phyloP scores from a whole-genome alignment of 192 early-diverging fungal genomes.

The Coemansia sp. region DNA sequence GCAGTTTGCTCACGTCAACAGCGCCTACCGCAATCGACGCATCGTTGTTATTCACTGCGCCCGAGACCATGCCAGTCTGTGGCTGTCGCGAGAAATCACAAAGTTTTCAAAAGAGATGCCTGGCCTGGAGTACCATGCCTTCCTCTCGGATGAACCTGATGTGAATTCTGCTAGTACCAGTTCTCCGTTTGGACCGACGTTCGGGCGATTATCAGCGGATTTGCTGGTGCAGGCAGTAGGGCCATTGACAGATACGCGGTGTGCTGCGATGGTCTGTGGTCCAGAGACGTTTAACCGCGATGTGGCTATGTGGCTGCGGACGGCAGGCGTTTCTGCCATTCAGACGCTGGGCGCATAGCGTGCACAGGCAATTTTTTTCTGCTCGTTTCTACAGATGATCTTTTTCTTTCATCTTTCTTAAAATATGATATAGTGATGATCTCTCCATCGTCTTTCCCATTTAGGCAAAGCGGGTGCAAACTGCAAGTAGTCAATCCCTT shows the following conservation, averaged over 20 bases:
- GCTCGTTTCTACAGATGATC: background rate
- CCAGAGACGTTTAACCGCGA: constrained; percentile 37
- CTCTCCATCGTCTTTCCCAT: background rate
- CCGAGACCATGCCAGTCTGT: constrained; percentile 10
- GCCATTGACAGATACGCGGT: background rate
- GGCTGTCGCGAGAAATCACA: constrained; percentile 11
- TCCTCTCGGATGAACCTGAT: constrained; percentile 12
- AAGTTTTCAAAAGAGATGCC: constrained; percentile 14
- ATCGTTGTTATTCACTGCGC: constrained; percentile 32
- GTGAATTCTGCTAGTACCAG: background rate
- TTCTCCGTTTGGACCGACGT: background rate
- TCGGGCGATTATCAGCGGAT: background rate
- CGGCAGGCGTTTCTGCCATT: constrained; percentile 7
- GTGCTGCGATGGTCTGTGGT: constrained; percentile 35
- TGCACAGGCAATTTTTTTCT: background rate
- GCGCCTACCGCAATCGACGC: constrained; percentile 12
- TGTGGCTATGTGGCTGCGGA: constrained; percentile 15
- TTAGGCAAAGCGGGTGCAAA: background rate
- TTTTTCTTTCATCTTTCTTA: background rate
- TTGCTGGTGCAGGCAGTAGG: background rate
- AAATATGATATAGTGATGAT: background rate
- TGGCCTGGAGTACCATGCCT: constrained; percentile 11
- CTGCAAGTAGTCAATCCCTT: background rate
- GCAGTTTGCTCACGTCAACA: constrained; percentile 33
- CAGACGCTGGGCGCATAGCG: constrained; percentile 14